These are phyloP conservation scores for Sporobolomyces roseus DNA, from an alignment of 768 basidiomycete genomes.

Conservation along the genomic window DNA sequence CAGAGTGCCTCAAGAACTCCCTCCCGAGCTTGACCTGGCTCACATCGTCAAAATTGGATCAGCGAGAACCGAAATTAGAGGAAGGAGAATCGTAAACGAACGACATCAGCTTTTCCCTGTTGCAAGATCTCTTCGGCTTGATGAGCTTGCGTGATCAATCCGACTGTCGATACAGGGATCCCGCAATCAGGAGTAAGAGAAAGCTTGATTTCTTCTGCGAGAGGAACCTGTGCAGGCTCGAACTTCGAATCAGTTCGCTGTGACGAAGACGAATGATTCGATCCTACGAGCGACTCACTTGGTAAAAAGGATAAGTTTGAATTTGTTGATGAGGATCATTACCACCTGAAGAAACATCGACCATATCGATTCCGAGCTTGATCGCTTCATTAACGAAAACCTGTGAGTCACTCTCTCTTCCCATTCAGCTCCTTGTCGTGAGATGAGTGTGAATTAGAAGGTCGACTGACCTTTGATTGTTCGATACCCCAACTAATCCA, in stretches of 20 bases:
- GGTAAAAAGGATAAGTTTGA: slow-evolving; percentile 58
- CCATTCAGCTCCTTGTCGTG: neutral
- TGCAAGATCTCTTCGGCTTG: slow-evolving; percentile 62
- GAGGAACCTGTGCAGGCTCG: slow-evolving; percentile 61
- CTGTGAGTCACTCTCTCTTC: neutral
- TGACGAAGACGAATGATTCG: no score
- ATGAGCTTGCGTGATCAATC: slow-evolving; percentile 62
- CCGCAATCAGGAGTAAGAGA: slow-evolving; percentile 49
- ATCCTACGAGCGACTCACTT: slow-evolving; percentile 57
- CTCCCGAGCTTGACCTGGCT: slow-evolving; percentile 54
- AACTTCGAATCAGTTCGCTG: no score
- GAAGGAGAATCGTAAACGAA: slow-evolving; percentile 42
- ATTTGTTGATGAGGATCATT: slow-evolving; percentile 64
- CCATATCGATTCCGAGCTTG: slow-evolving; percentile 64
- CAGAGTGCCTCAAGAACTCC: slow-evolving; percentile 63
- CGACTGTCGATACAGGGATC: slow-evolving; percentile 54
- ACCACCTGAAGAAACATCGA: slow-evolving; percentile 68
- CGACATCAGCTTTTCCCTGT: slow-evolving; percentile 64
- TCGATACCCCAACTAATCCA: slow-evolving; percentile 73
- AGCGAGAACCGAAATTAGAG: neutral
- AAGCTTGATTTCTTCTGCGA: slow-evolving; percentile 64
- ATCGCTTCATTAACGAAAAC: slow-evolving; percentile 17
- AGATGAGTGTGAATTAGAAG: neutral
- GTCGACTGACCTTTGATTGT: slow-evolving; percentile 57
- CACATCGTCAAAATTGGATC: neutral